These are phyloP conservation scores for Aleurites moluccanus DNA, from an alignment of 441 rosid genomes.

Conservation along the genomic window DNA sequence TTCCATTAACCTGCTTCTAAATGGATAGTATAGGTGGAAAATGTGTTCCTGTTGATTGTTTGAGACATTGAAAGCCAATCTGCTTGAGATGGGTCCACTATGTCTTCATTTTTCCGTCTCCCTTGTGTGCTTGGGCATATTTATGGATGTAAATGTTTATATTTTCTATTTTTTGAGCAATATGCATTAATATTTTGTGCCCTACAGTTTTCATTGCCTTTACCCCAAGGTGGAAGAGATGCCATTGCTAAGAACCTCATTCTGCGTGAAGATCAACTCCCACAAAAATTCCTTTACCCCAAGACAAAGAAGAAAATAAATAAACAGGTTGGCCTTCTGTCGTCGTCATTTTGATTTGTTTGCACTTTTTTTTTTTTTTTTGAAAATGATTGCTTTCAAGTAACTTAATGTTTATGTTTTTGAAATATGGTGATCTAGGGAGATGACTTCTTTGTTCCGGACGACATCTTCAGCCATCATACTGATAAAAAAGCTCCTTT, in stretches of 20 bases:
- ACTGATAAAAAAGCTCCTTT: constrained; percentile 58
- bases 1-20: neutral
- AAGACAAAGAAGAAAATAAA: constrained; percentile 74
- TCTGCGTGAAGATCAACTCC: constrained; percentile 92
- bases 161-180: neutral
- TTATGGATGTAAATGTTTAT: neutral
- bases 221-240: constrained; percentile 92
- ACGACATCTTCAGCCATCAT: constrained; percentile 61
- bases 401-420: neutral
- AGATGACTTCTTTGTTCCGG: constrained; percentile 52
- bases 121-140: neutral
- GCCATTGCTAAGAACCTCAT: constrained; percentile 73
- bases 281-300: constrained; percentile 76
- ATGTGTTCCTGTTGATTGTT: neutral
- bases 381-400: neutral
- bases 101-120: neutral
- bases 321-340: constrained; percentile 48
- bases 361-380: neutral
- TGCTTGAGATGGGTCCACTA: neutral
- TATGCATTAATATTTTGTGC: neutral
- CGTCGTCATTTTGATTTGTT: neutral
- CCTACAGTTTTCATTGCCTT: constrained; percentile 76
- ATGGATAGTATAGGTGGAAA: neutral
- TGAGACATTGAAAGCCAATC: neutral
- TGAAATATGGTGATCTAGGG: constrained; percentile 41